Evolutionary conservation across 2,329 filamentous ascomycete genomes (phyloP).

Genomic region (Colletotrichum sp.): DNA sequence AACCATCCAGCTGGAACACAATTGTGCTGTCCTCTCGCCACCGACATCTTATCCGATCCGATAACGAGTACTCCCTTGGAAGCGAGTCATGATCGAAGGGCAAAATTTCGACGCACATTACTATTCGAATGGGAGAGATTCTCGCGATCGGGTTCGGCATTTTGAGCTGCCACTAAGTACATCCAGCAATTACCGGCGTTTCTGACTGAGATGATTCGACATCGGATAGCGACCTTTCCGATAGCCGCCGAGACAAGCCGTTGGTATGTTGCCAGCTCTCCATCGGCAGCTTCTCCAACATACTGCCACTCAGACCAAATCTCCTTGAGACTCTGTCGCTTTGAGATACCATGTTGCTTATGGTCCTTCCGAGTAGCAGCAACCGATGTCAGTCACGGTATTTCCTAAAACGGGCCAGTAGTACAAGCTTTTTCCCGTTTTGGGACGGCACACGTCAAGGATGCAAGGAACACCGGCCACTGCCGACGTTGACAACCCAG

Average conservation of each 20-base stretch:
- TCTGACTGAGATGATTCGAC: background rate
- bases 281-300: background rate
- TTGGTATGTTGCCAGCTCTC: background rate
- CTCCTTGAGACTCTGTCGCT: background rate
- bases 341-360: background rate
- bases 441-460: background rate
- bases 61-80: background rate
- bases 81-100: background rate
- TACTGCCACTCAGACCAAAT: background rate
- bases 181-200: background rate
- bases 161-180: background rate
- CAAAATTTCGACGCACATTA: background rate
- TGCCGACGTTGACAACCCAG: background rate
- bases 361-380: background rate
- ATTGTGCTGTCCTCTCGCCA: background rate
- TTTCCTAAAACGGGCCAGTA: background rate
- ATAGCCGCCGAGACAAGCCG: background rate
- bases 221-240: background rate
- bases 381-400: background rate
- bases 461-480: background rate
- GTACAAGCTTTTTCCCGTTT: background rate
- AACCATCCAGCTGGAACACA: background rate
- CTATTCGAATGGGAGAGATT: background rate
- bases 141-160: background rate
- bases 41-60: background rate